phyloP scores from a whole-genome alignment of 2,329 filamentous ascomycete species.

The Mollisiaceae sp. region DNA sequence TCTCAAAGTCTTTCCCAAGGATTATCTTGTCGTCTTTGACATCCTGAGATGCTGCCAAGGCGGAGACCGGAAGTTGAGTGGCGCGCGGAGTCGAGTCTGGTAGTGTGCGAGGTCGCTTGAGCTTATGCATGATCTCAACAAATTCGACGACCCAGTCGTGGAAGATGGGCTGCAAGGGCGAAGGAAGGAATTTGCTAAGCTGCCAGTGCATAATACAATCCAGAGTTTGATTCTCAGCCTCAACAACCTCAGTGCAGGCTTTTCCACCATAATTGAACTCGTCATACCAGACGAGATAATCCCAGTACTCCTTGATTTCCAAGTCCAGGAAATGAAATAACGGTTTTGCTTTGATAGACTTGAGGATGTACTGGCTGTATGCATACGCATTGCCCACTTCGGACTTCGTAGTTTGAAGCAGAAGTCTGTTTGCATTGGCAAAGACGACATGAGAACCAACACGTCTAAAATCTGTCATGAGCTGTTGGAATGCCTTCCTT shows the following conservation, averaged over 20 bases:
- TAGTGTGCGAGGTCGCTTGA: slow-evolving; percentile 68
- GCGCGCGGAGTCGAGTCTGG: slow-evolving; percentile 58
- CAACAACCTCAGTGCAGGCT: slow-evolving; percentile 80
- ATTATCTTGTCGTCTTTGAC: slow-evolving; percentile 66
- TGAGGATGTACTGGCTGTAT: slow-evolving; percentile 96
- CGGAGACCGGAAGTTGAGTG: slow-evolving; percentile 62
- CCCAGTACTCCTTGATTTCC: slow-evolving; percentile 99
- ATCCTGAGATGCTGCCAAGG: slow-evolving; percentile 52
- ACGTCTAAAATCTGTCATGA: slow-evolving; percentile 95
- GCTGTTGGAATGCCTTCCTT: slow-evolving; percentile 92
- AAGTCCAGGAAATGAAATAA: slow-evolving; percentile 97
- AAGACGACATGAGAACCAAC: slow-evolving; percentile 97
- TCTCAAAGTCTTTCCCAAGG: slow-evolving; percentile 83
- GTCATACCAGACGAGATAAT: slow-evolving; percentile 98
- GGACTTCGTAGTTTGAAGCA: slow-evolving; percentile 94
- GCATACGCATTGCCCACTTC: slow-evolving; percentile 97
- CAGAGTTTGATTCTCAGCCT: slow-evolving; percentile 76
- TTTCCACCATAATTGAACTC: slow-evolving; percentile 99
- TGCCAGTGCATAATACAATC: slow-evolving; percentile 99
- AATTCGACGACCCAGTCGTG: slow-evolving; percentile 94
- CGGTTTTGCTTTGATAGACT: slow-evolving; percentile 94
- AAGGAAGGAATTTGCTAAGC: slow-evolving; percentile 85
- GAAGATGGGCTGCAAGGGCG: slow-evolving; percentile 81
- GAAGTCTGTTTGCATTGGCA: slow-evolving; percentile 84
- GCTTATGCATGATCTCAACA: slow-evolving; percentile 87